phyloP scores from a whole-genome alignment of 208 protist species.

The Perkinsela sp. region DNA sequence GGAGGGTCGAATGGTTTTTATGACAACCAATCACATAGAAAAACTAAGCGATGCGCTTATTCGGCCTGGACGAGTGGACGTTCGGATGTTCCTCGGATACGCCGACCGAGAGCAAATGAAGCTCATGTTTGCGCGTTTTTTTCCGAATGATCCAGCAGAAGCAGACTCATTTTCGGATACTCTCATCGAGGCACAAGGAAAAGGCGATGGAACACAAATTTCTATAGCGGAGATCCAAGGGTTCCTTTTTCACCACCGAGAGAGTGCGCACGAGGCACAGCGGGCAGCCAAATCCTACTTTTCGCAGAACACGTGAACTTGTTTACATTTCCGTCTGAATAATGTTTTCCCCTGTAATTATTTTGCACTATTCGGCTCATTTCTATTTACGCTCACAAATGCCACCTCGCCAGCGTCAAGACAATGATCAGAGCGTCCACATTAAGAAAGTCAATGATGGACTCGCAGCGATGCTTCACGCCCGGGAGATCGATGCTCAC shows the following conservation, averaged over 20 bases:
- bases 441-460: background rate
- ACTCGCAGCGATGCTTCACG: background rate
- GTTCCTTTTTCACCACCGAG: conserved; percentile 62
- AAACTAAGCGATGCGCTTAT: conserved; percentile 70
- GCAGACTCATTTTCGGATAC: conserved; percentile 10
- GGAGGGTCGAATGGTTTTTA: conserved; percentile 77
- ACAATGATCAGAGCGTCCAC: background rate
- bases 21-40: conserved; percentile 88
- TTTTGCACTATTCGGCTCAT: too few species aligned
- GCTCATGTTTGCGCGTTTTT: conserved; percentile 62
- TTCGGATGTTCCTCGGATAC: conserved; percentile 53
- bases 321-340: too few species aligned
- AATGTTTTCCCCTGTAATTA: too few species aligned
- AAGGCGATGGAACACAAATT: background rate
- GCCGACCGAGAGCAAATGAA: conserved; percentile 21
- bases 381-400: too few species aligned
- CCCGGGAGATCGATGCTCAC: background rate
- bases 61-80: conserved; percentile 68
- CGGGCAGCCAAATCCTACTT: conserved; percentile 8
- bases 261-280: conserved; percentile 21
- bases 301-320: background rate
- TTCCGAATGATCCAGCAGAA: conserved; percentile 10
- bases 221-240: conserved; percentile 70
- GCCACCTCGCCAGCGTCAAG: background rate
- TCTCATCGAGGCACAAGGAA: conserved; percentile 12